Evolutionary conservation across 2,329 filamentous ascomycete species (phyloP).

Genomic region (Fusarium sp.): DNA sequence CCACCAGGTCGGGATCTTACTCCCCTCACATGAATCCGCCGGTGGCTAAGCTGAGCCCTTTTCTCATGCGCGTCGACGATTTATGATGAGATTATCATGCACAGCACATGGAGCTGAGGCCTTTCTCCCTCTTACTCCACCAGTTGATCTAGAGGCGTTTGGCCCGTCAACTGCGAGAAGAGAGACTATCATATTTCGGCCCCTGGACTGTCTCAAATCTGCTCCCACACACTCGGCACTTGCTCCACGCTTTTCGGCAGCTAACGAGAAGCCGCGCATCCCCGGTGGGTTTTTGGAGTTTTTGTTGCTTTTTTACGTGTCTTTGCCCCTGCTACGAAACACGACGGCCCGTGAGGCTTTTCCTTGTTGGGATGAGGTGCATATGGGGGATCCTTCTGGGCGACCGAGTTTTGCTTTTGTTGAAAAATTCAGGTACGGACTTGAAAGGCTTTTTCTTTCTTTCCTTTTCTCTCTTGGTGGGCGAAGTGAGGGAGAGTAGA

Average conservation of each 20-base stretch:
- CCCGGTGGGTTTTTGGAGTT: constrained; percentile 13
- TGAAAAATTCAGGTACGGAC: not conserved
- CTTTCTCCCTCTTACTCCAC: constrained; percentile 7
- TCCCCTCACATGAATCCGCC: constrained; percentile 23
- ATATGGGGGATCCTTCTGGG: constrained; percentile 13
- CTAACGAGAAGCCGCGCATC: constrained; percentile 28
- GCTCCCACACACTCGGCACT: constrained; percentile 26
- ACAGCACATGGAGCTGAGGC: constrained; percentile 1
- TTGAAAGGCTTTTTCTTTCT: not conserved
- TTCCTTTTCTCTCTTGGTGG: not conserved
- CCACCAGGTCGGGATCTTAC: constrained; percentile 7
- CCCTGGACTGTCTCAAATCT: constrained; percentile 17
- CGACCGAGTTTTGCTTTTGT: constrained; percentile 17
- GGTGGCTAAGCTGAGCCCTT: constrained; percentile 21
- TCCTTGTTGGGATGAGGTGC: constrained; percentile 21
- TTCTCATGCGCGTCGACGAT: constrained; percentile 1
- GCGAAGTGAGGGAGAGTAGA: constrained; percentile 11
- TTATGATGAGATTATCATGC: constrained; percentile 14
- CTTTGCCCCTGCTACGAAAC: constrained; percentile 37
- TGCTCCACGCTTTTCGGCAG: constrained; percentile 31
- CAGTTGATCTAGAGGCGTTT: constrained; percentile 7
- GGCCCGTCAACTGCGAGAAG: constrained; percentile 32
- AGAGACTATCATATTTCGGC: constrained; percentile 27
- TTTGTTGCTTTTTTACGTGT: constrained; percentile 12
- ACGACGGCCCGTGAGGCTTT: constrained; percentile 33